A percentile compares a stretch with the other conserved stretches of the same genome.
phyloP scores from a whole-genome alignment of 2,329 filamentous ascomycete species.

The Fusarium robinianum region DNA sequence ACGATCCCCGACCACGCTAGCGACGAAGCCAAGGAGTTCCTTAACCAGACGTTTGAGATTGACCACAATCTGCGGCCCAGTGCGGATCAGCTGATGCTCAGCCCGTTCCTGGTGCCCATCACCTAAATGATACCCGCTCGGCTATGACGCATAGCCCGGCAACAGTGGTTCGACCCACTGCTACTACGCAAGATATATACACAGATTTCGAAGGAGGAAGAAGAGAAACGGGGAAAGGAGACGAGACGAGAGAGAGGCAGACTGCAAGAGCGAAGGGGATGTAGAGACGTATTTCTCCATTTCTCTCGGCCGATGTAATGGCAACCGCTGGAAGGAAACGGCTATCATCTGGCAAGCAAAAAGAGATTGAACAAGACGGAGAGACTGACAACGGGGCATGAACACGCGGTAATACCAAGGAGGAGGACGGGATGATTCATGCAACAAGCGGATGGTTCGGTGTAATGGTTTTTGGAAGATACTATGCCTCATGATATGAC shows the following conservation, averaged over 20 bases:
- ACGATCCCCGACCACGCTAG: slow-evolving; percentile 87
- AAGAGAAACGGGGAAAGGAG: background rate
- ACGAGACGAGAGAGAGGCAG: background rate
- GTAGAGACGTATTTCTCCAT: background rate
- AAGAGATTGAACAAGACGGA: background rate
- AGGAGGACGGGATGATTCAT: background rate
- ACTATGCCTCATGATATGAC: slow-evolving; percentile 30
- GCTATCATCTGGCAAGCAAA: slow-evolving; percentile 2
- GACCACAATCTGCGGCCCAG: slow-evolving; percentile 91
- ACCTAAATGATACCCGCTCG: slow-evolving; percentile 42
- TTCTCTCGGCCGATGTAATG: slow-evolving; percentile 2
- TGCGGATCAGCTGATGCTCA: slow-evolving; percentile 86
- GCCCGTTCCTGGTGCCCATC: slow-evolving; percentile 78
- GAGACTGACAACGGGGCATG: background rate
- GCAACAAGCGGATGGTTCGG: no score
- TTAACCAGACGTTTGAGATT: slow-evolving; percentile 90
- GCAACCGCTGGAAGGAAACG: slow-evolving; percentile 5
- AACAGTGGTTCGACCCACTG: no score
- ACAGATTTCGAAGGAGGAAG: background rate
- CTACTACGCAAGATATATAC: no score
- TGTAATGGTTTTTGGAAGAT: slow-evolving; percentile 16
- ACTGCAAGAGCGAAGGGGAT: background rate
- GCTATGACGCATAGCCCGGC: no score
- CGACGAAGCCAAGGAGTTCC: slow-evolving; percentile 80
- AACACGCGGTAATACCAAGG: slow-evolving; percentile 10